Percentiles rank a stretch among this genome's conserved stretches.
Conservation (phyloP, 371 early-diverging fungal genomes). For the Rhizopus sp. region DNA sequence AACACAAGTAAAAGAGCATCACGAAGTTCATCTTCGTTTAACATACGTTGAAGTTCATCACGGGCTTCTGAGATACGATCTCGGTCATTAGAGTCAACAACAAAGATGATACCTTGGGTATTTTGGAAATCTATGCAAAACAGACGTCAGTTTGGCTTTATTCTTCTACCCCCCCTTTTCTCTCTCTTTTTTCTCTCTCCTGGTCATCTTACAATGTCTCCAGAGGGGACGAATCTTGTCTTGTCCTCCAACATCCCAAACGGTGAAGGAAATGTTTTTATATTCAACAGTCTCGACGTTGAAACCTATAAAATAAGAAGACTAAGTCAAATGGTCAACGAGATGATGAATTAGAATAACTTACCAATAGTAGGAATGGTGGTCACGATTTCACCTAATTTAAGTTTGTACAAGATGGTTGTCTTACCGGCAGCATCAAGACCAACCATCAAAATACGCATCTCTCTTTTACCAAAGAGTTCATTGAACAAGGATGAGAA, state of each 20-base stretch:
- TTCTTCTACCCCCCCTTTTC: not conserved
- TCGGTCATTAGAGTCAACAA: conserved; percentile 93
- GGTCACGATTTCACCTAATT: conserved; percentile 94
- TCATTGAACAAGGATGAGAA: conserved; percentile 48
- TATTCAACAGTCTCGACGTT: conserved; percentile 94
- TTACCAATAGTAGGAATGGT: conserved; percentile 90
- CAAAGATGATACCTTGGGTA: conserved; percentile 97
- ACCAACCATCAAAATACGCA: conserved; percentile 97
- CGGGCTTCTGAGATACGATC: conserved; percentile 87
- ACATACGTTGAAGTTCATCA: conserved; percentile 88
- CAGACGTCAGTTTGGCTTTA: conserved; percentile 17
- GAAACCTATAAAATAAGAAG: conserved; percentile 62
- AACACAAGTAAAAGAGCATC: conserved; percentile 91
- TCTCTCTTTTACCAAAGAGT: conserved; percentile 84
- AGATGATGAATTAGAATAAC: conserved; percentile 8
- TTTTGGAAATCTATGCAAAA: conserved; percentile 86
- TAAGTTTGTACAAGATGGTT: conserved; percentile 88
- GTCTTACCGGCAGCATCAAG: conserved; percentile 99
- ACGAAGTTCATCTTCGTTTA: conserved; percentile 92
- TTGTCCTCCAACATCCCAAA: conserved; percentile 94
- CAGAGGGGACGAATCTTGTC: conserved; percentile 57
- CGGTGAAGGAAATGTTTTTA: conserved; percentile 97
- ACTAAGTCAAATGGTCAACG: not conserved
- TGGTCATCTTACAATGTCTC: conserved; percentile 50
- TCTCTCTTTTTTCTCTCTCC: conserved; percentile 1